Evolutionary conservation across 495 filamentous ascomycete genomes (phyloP).

Genomic region (Penicillium waksmanii): DNA sequence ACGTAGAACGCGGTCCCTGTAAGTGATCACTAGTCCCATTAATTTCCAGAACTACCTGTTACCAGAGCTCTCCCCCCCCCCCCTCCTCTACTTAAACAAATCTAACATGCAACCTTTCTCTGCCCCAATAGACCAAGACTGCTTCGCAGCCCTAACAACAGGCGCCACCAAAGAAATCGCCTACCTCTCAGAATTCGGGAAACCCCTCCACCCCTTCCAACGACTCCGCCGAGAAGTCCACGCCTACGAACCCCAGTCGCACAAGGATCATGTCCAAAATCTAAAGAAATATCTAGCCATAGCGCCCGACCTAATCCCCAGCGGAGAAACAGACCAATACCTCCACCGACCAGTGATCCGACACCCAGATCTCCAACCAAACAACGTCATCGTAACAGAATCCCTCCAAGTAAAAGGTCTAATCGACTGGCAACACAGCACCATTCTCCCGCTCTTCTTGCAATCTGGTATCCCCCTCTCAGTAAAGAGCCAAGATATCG

Average conservation of each 20-base stretch:
- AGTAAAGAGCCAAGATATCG: conserved; percentile 28
- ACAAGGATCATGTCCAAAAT: conserved; percentile 15
- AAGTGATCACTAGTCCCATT: conserved; percentile 5
- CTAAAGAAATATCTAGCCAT: conserved; percentile 24
- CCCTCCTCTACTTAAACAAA: neutral
- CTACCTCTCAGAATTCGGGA: conserved; percentile 21
- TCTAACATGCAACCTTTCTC: neutral
- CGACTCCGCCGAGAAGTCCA: conserved; percentile 23
- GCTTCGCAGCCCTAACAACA: conserved; percentile 14
- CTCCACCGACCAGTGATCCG: conserved; percentile 21
- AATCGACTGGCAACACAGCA: conserved; percentile 30
- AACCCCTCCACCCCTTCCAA: conserved; percentile 22
- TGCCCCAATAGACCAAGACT: conserved; percentile 11
- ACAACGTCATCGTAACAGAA: conserved; percentile 25
- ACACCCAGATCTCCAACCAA: conserved; percentile 31
- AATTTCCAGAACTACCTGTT: too few species aligned
- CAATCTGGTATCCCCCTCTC: conserved; percentile 23
- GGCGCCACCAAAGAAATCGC: conserved; percentile 24
- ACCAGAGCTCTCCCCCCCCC: neutral
- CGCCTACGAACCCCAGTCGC: conserved; percentile 20
- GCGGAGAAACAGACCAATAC: neutral
- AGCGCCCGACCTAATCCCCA: conserved; percentile 16
- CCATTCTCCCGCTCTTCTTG: conserved; percentile 24
- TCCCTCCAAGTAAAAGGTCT: conserved; percentile 20
- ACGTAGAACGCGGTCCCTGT: conserved; percentile 26